Evolutionary conservation across 345 rosid species (phyloP), one percentile per base, ranked within the genome.

Genomic region (Anacardium occidentale): DNA sequence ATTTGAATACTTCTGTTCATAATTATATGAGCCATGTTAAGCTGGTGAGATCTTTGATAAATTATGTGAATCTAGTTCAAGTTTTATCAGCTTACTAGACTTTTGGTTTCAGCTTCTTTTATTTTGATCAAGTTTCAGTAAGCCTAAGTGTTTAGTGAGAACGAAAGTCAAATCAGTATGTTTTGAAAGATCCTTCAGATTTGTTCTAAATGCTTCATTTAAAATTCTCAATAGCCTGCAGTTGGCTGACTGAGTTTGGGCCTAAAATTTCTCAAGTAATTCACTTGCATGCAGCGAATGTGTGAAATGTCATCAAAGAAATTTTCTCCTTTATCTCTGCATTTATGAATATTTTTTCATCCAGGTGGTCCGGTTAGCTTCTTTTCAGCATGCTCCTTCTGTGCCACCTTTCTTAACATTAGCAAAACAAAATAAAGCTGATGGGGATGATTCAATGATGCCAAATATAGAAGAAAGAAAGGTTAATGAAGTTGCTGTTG

Each of bases 361-460:
- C 50, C 85, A 94, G 99, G 98, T 90, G 76, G 99, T 94, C 68
- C 93, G 97, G 25, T 81, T 94, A 83, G 99, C 99, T 80, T 94
- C 99, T 73, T 94, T 90, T 79, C 99, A 90, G 88, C 93, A 90
- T 73, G 86, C 97, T 79, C 92, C 96, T 76, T 90, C 98, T 71
- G 92, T 94, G 72, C 98, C 98, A 48, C 98, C 98, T 72, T 94
- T 90, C 86, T 82, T 94, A 60, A 84, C 92, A 11, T 72, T 90
- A 78, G 92, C 98, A 0, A 92, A 82, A 74, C 99, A 89, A 79
- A 77, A 93, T 50, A 92, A 82, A 85, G 86, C 81, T 73, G 98
- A 90, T 83, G 92, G 84, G 10, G 91, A 88, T 78, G 97, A 94
- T 73, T 63, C 82, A 66, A 64, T 77, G 48, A 66, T 83, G 78